phyloP scores from a whole-genome alignment of 2,329 filamentous ascomycete genomes.

The Fusarium foetens region DNA sequence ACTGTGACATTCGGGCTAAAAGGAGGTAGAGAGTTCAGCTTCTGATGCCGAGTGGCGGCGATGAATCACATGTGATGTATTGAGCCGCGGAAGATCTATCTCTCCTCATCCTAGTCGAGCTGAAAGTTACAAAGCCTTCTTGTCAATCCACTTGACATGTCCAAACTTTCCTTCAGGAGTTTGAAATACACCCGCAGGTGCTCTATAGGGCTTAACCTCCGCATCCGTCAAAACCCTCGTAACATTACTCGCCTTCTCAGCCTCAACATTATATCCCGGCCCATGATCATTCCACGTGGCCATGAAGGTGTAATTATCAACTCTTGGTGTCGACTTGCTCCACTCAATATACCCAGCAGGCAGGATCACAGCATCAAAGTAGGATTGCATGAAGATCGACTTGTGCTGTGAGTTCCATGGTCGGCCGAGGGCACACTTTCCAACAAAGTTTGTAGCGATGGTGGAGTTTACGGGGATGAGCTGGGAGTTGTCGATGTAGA shows the following conservation, averaged over 20 bases:
- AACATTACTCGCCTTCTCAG: slow-evolving; percentile 52
- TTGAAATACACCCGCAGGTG: slow-evolving; percentile 30
- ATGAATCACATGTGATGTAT: neutral
- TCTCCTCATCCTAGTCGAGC: neutral
- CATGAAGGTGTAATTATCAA: slow-evolving; percentile 62
- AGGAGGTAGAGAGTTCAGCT: neutral
- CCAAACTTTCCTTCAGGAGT: slow-evolving; percentile 29
- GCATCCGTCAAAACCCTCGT: slow-evolving; percentile 57
- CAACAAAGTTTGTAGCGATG: slow-evolving; percentile 49
- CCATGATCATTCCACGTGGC: slow-evolving; percentile 64
- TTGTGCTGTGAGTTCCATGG: slow-evolving; percentile 70
- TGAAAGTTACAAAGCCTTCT: slow-evolving; percentile 1
- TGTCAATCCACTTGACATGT: slow-evolving; percentile 26
- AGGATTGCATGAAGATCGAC: slow-evolving; percentile 65
- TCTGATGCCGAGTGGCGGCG: neutral
- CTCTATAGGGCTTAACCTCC: slow-evolving; percentile 43
- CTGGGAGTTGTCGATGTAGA: slow-evolving; percentile 68
- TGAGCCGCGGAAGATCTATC: neutral
- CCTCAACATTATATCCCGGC: slow-evolving; percentile 64
- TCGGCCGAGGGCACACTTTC: slow-evolving; percentile 67
- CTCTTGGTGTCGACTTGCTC: neutral
- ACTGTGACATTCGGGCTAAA: neutral
- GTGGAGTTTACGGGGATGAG: slow-evolving; percentile 65
- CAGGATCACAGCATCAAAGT: slow-evolving; percentile 64
- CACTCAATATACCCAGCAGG: slow-evolving; percentile 62